A percentile compares a stretch with the other conserved stretches of the same genome.
Evolutionary conservation across 1,284 basidiomycete genomes (phyloP).

Genomic region (Apiotrichum montevideense): DNA sequence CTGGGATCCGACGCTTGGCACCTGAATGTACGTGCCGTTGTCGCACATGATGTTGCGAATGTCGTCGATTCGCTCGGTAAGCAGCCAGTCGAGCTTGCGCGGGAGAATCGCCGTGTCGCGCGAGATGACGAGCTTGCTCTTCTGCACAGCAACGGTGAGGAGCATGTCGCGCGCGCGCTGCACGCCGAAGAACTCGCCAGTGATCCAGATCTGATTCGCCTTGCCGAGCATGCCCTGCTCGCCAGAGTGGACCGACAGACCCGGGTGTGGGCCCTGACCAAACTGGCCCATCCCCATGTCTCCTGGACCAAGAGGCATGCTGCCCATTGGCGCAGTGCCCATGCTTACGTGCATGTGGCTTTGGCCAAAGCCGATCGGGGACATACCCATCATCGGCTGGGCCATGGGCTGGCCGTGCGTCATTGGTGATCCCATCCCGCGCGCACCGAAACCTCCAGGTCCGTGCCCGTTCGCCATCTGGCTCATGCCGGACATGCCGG

Average conservation of each 20-base stretch:
- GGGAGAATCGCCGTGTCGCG: slow-evolving; percentile 90
- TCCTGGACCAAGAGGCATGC: slow-evolving; percentile 16
- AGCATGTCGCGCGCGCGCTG: slow-evolving; percentile 94
- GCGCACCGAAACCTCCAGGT: slow-evolving; percentile 10
- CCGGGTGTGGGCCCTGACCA: slow-evolving; percentile 34
- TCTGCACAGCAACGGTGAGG: slow-evolving; percentile 74
- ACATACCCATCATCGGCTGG: slow-evolving; percentile 20
- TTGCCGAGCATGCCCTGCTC: slow-evolving; percentile 50
- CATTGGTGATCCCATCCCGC: slow-evolving; percentile 22
- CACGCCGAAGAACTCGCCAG: slow-evolving; percentile 94
- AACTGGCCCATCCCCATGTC: slow-evolving; percentile 33
- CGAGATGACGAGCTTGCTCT: slow-evolving; percentile 88
- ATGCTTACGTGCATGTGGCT: slow-evolving; percentile 38
- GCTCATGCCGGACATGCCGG: slow-evolving; percentile 28
- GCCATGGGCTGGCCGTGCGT: slow-evolving; percentile 19
- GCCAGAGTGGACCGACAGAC: slow-evolving; percentile 39
- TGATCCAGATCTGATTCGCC: slow-evolving; percentile 82
- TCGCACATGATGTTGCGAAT: slow-evolving; percentile 88
- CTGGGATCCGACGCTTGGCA: slow-evolving; percentile 65
- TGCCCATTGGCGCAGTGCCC: slow-evolving; percentile 32
- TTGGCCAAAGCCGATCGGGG: slow-evolving; percentile 23
- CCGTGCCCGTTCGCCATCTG: slow-evolving; percentile 17
- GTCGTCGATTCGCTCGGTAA: slow-evolving; percentile 85
- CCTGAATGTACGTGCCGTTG: slow-evolving; percentile 92
- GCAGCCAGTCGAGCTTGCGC: slow-evolving; percentile 96